Conservation (phyloP, 2,329 filamentous ascomycete species). For the Stagonosporopsis vannaccii region DNA sequence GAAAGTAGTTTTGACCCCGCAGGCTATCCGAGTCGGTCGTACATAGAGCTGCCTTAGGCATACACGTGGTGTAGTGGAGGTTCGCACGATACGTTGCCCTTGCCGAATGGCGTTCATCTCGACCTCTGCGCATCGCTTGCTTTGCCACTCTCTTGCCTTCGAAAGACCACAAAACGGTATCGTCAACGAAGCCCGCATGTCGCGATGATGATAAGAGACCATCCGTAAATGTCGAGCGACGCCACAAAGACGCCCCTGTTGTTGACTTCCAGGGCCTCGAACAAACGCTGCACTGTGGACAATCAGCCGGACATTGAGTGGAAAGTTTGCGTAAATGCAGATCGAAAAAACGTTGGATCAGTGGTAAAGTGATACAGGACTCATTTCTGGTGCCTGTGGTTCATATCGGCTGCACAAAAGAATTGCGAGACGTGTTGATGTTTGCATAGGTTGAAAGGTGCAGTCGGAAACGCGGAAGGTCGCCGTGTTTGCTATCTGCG, state of each 20-base stretch:
- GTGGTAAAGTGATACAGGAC: too few relatives aligned
- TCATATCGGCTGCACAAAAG: background rate
- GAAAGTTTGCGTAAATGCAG: background rate
- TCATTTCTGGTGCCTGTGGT: background rate
- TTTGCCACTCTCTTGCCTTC: background rate
- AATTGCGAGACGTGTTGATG: background rate
- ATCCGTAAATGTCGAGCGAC: background rate
- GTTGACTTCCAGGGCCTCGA: constrained; percentile 1
- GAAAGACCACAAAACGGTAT: background rate
- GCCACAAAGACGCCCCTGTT: background rate
- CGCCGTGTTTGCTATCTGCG: background rate
- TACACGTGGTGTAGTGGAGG: background rate
- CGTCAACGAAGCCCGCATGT: background rate
- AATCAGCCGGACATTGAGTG: constrained; percentile 14
- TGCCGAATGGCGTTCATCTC: background rate
- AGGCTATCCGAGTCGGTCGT: background rate
- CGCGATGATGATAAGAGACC: background rate
- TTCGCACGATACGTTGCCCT: background rate
- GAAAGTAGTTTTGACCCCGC: constrained; percentile 2
- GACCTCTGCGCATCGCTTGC: background rate
- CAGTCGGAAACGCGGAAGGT: background rate
- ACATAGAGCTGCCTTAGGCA: background rate
- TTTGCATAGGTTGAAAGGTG: background rate
- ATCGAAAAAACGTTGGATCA: background rate
- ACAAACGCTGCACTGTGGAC: background rate